Conservation (phyloP, 2,329 filamentous ascomycete genomes). For the Hymenoscyphus linearis region DNA sequence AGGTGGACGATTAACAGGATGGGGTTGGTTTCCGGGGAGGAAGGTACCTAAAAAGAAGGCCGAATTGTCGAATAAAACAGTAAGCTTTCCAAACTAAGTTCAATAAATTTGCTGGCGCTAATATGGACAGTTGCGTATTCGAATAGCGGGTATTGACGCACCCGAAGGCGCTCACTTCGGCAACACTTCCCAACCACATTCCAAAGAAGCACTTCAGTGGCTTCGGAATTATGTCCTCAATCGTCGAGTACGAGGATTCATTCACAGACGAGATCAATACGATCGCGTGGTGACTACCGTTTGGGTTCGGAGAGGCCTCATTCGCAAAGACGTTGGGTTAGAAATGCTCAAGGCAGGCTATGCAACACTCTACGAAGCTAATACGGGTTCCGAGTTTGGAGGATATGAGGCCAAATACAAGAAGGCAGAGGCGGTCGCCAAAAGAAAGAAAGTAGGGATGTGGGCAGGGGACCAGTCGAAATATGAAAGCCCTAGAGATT, state of each 20-base stretch:
- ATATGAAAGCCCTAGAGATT: constrained; percentile 82
- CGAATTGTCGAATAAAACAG: constrained; percentile 70
- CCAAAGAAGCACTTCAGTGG: constrained; percentile 76
- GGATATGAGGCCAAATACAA: constrained; percentile 60
- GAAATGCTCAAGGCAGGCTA: constrained; percentile 83
- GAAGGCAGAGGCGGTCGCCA: constrained; percentile 61
- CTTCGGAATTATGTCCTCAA: constrained; percentile 67
- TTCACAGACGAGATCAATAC: constrained; percentile 87
- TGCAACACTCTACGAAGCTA: constrained; percentile 92
- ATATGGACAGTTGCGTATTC: constrained; percentile 66
- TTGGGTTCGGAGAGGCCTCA: constrained; percentile 59
- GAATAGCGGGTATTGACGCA: constrained; percentile 87
- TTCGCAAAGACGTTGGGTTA: constrained; percentile 75
- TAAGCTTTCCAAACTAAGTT: constrained; percentile 40
- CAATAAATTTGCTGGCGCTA: constrained; percentile 1
- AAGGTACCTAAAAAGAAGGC: constrained; percentile 64
- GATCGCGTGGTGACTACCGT: constrained; percentile 85
- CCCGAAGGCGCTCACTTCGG: constrained; percentile 94
- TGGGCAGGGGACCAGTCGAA: constrained; percentile 62
- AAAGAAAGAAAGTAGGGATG: constrained; percentile 60
- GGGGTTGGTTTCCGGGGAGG: constrained; percentile 74
- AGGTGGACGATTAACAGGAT: constrained; percentile 79
- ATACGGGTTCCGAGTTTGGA: constrained; percentile 84
- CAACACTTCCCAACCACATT: constrained; percentile 75
- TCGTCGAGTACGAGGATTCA: constrained; percentile 71